phyloP scores from a whole-genome alignment of 805 yeast species.

The Candida ulmi region DNA sequence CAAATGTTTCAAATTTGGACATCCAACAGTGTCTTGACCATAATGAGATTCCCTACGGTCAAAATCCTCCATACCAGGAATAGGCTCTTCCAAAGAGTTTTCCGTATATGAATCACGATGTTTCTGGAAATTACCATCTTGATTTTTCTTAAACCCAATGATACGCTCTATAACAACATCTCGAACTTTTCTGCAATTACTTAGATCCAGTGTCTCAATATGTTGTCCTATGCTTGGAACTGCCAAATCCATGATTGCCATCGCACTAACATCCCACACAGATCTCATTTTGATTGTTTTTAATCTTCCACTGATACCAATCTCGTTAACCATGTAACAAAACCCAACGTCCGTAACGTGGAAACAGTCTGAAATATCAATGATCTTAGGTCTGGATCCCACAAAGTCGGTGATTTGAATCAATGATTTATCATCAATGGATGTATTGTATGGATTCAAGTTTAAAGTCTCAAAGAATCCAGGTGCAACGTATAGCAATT shows the following conservation, averaged over 20 bases:
- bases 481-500: constrained; percentile 51
- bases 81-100: constrained; percentile 16
- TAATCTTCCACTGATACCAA: constrained; percentile 61
- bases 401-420: constrained; percentile 61
- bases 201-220: constrained; percentile 55
- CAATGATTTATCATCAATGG: constrained; percentile 52
- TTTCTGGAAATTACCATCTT: no score
- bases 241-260: constrained; percentile 77
- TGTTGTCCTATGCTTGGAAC: constrained; percentile 57
- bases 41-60: constrained; percentile 5
- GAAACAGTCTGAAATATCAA: constrained; percentile 68
- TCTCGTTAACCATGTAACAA: constrained; percentile 61
- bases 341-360: constrained; percentile 76
- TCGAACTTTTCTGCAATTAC: constrained; percentile 68
- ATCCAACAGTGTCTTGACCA: constrained; percentile 38
- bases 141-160: constrained; percentile 44
- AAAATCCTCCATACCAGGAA: constrained; percentile 27
- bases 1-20: constrained; percentile 48
- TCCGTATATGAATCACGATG: no score
- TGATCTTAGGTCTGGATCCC: constrained; percentile 56
- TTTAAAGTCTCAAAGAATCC: constrained; percentile 48
- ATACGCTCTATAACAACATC: constrained; percentile 67
- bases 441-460: constrained; percentile 56
- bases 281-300: constrained; percentile 54
- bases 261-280: constrained; percentile 73